A percentile compares a stretch with the other conserved stretches of the same genome.
phyloP scores from a whole-genome alignment of 2,329 filamentous ascomycete species.

The Periconia sp. region DNA sequence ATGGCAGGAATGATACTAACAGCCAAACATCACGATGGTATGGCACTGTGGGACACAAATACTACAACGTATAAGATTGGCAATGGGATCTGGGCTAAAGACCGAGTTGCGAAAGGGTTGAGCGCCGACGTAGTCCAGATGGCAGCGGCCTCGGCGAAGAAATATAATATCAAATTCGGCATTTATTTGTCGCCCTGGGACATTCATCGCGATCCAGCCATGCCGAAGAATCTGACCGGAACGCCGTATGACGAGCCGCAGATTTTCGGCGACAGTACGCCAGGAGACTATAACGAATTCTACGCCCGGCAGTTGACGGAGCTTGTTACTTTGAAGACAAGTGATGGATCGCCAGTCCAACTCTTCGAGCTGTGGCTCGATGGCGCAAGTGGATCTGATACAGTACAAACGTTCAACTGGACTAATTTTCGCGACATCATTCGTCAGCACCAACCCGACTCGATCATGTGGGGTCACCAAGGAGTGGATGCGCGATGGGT shows the following conservation, averaged over 20 bases:
- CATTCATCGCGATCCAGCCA: slow-evolving; percentile 45
- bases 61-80: slow-evolving; percentile 43
- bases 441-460: slow-evolving; percentile 15
- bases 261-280: slow-evolving; percentile 38
- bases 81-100: slow-evolving; percentile 37
- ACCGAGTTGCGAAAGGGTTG: slow-evolving; percentile 29
- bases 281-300: slow-evolving; percentile 43
- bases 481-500: slow-evolving; percentile 23
- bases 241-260: slow-evolving; percentile 44
- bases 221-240: slow-evolving; percentile 40
- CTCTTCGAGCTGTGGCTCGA: slow-evolving; percentile 24
- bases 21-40: slow-evolving; percentile 47
- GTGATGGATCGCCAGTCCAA: slow-evolving; percentile 11
- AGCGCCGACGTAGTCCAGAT: slow-evolving; percentile 40
- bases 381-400: slow-evolving; percentile 18
- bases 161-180: slow-evolving; percentile 42
- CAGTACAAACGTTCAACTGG: slow-evolving; percentile 22
- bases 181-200: slow-evolving; percentile 47
- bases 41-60: slow-evolving; percentile 44
- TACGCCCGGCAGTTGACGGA: slow-evolving; percentile 26
- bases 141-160: slow-evolving; percentile 40
- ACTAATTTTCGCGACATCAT: slow-evolving; percentile 17
- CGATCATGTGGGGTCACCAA: slow-evolving; percentile 23
- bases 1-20: slow-evolving; percentile 46
- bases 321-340: slow-evolving; percentile 11